phyloP scores from a whole-genome alignment of 345 rosid species.

The Combretum micranthum region DNA sequence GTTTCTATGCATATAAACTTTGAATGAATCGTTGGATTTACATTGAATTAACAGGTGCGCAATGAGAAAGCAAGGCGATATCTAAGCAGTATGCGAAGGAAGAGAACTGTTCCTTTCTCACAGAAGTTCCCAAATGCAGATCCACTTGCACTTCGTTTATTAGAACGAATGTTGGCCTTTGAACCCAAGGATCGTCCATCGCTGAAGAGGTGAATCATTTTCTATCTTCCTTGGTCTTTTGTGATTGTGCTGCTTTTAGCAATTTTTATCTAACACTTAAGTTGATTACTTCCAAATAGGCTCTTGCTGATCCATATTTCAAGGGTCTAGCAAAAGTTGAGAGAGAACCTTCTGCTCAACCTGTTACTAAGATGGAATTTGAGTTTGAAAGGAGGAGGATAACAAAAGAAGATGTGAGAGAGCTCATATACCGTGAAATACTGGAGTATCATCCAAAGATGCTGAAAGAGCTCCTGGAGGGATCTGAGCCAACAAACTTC shows the following conservation, averaged over 20 bases:
- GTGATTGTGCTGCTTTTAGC: constrained; percentile 12
- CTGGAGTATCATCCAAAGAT: constrained; percentile 95
- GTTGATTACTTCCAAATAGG: constrained; percentile 31
- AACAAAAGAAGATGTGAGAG: constrained; percentile 93
- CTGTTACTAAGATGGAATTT: constrained; percentile 92
- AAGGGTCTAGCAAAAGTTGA: constrained; percentile 88
- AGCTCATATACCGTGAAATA: constrained; percentile 84
- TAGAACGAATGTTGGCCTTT: constrained; percentile 90
- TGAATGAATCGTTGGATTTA: constrained; percentile 16
- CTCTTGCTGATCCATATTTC: constrained; percentile 93
- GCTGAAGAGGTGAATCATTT: constrained; percentile 70
- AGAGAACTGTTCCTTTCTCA: constrained; percentile 69
- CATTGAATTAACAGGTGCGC: constrained; percentile 52
- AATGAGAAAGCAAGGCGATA: constrained; percentile 96
- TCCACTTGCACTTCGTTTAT: constrained; percentile 85
- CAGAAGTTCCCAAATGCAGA: constrained; percentile 90
- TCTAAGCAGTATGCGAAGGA: constrained; percentile 91
- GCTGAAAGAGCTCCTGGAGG: constrained; percentile 80
- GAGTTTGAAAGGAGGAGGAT: constrained; percentile 94
- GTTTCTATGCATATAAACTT: background rate
- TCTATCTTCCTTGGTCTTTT: background rate
- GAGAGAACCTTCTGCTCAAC: constrained; percentile 95
- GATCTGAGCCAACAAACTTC: constrained; percentile 87
- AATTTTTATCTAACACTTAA: background rate
- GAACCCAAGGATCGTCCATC: constrained; percentile 86